A percentile compares a stretch with the other conserved stretches of the same genome.
phyloP scores from a whole-genome alignment of 306 rosid species.

The Boehmeria nivea region DNA sequence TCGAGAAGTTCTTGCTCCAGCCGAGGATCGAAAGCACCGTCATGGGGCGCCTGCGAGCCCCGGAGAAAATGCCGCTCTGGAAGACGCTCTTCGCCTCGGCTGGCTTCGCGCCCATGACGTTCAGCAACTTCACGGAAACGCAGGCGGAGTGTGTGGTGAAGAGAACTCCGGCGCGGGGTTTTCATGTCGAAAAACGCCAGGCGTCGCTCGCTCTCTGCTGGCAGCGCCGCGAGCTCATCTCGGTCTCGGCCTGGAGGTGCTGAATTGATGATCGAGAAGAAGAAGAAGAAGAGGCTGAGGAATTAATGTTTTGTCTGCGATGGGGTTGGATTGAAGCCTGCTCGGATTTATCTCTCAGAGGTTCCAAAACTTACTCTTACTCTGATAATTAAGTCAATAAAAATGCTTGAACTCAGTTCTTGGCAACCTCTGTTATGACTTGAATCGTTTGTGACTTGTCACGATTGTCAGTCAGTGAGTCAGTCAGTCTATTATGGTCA shows the following conservation, averaged over 20 bases:
- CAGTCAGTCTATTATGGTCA: too few species aligned
- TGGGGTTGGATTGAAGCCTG: too few species aligned
- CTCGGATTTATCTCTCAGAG: too few species aligned
- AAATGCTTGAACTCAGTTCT: too few species aligned
- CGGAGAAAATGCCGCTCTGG: constrained; percentile 34
- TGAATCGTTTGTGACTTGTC: too few species aligned
- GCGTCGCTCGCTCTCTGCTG: constrained; percentile 40
- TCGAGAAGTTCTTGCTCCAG: constrained; percentile 40
- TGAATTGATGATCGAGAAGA: too few species aligned
- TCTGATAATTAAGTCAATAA: too few species aligned
- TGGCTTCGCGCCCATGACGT: constrained; percentile 30
- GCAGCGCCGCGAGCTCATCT: constrained; percentile 42
- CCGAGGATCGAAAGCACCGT: constrained; percentile 38
- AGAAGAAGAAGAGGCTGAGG: too few species aligned
- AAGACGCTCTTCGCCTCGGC: constrained; percentile 26
- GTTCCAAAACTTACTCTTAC: too few species aligned
- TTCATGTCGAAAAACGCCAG: constrained; percentile 41
- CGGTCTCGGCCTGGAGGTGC: constrained; percentile 51
- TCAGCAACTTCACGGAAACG: constrained; percentile 43
- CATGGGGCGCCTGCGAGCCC: constrained; percentile 33
- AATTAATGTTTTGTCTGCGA: too few species aligned
- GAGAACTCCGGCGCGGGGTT: constrained; percentile 36
- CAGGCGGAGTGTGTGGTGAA: constrained; percentile 47
- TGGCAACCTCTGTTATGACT: too few species aligned
- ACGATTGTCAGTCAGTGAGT: too few species aligned